phyloP scores from a whole-genome alignment of 805 yeast genomes.

The Metschnikowia noctiluminum region DNA sequence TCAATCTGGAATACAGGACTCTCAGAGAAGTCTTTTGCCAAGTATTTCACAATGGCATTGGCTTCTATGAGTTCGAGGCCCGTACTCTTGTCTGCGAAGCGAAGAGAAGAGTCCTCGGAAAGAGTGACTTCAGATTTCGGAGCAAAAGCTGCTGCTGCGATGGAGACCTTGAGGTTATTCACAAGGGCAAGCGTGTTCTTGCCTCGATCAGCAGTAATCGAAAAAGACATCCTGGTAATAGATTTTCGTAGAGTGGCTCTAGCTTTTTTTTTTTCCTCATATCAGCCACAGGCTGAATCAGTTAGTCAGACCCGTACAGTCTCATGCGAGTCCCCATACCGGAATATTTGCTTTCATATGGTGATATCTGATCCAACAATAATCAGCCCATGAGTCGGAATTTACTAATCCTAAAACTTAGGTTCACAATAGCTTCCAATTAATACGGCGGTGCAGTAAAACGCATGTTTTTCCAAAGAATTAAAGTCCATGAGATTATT shows the following conservation, averaged over 20 bases:
- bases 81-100: conserved; percentile 32
- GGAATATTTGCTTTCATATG: neutral
- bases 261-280: neutral
- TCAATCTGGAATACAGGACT: conserved; percentile 36
- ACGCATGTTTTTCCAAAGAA: too few species aligned
- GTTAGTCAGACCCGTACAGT: conserved; percentile 11
- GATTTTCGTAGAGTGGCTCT: neutral
- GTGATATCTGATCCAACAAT: too few species aligned
- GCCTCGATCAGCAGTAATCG: conserved; percentile 18
- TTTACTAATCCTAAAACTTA: too few species aligned
- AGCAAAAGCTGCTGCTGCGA: conserved; percentile 20
- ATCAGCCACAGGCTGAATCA: neutral
- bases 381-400: too few species aligned
- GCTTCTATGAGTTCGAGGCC: conserved; percentile 56
- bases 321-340: neutral
- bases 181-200: conserved; percentile 20
- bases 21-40: conserved; percentile 46
- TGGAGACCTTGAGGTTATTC: conserved; percentile 24
- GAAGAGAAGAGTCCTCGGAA: conserved; percentile 24
- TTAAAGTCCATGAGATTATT: too few species aligned
- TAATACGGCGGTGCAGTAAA: too few species aligned
- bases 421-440: too few species aligned
- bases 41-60: conserved; percentile 66
- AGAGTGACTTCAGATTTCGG: conserved; percentile 17
- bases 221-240: conserved; percentile 9